Evolutionary conservation across 345 rosid genomes (phyloP).

Genomic region (Mercurialis annua): DNA sequence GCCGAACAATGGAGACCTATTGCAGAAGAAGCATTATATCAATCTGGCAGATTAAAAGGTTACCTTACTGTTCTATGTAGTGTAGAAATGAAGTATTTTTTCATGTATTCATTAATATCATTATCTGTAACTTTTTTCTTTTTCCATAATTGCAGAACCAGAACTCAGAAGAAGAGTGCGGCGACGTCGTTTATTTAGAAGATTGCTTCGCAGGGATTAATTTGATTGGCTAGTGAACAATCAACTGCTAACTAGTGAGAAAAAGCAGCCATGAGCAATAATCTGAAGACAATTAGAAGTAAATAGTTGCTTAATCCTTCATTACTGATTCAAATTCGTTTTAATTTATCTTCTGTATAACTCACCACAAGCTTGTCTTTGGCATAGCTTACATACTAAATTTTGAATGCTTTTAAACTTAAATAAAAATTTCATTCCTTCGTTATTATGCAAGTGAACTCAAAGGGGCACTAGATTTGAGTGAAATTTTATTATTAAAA

Average conservation of each 20-base stretch:
- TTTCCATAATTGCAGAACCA: constrained; percentile 25
- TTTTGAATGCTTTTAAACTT: too few relatives aligned
- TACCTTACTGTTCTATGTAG: not conserved
- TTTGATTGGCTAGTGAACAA: not conserved
- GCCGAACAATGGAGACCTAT: constrained; percentile 84
- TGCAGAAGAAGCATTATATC: constrained; percentile 76
- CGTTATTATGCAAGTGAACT: too few relatives aligned
- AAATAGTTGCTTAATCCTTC: not conserved
- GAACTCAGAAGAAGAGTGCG: constrained; percentile 26
- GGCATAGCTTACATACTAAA: not conserved
- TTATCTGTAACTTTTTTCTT: not conserved
- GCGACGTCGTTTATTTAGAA: constrained; percentile 23
- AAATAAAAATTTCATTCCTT: too few relatives aligned
- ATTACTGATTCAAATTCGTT: not conserved
- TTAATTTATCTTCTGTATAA: not conserved
- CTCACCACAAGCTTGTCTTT: not conserved
- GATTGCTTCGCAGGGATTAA: constrained; percentile 32
- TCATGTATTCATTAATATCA: not conserved
- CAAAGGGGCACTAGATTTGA: too few relatives aligned
- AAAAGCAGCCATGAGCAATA: constrained; percentile 8
- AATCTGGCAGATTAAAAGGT: constrained; percentile 75
- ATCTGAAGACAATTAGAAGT: not conserved
- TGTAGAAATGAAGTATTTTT: not conserved
- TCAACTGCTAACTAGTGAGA: not conserved
- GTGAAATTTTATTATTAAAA: too few relatives aligned